Conservation (phyloP, 306 rosid genomes). For the Castanospermum australe region DNA sequence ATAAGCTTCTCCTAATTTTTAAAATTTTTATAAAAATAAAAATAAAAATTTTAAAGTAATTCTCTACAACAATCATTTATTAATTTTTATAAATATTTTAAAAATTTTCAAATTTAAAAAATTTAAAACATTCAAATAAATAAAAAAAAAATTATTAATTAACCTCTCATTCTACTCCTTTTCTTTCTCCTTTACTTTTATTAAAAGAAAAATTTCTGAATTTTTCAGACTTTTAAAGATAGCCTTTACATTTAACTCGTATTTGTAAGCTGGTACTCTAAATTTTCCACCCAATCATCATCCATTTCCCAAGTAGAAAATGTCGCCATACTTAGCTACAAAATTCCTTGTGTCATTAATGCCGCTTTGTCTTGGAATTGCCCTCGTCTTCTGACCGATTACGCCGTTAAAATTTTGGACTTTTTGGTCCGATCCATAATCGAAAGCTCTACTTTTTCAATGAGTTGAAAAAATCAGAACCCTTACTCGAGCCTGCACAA, state of each 20-base stretch:
- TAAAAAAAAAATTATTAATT: too few relatives aligned
- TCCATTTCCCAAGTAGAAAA: neutral
- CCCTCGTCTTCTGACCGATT: neutral
- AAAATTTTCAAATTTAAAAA: too few relatives aligned
- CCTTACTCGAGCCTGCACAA: slow-evolving; percentile 8
- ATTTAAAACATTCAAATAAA: too few relatives aligned
- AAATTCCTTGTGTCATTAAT: neutral
- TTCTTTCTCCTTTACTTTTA: too few relatives aligned
- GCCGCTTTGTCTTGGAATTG: neutral
- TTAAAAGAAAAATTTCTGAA: too few relatives aligned
- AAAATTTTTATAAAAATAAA: too few relatives aligned
- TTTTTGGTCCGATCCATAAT: slow-evolving; percentile 3
- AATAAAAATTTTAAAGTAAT: too few relatives aligned
- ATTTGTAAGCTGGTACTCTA: neutral
- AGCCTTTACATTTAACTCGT: neutral
- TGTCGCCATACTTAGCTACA: neutral
- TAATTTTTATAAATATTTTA: too few relatives aligned
- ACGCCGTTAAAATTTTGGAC: slow-evolving; percentile 28
- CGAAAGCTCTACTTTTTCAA: neutral
- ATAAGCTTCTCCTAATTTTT: too few relatives aligned
- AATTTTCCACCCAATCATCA: neutral
- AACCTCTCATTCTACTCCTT: too few relatives aligned
- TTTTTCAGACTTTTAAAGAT: too few relatives aligned
- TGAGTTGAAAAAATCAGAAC: neutral
- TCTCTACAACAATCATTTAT: too few relatives aligned